These are phyloP conservation scores for Aspergillus pseudoviridinutans DNA, from an alignment of 2,329 filamentous ascomycete species.

Conservation along the genomic window DNA sequence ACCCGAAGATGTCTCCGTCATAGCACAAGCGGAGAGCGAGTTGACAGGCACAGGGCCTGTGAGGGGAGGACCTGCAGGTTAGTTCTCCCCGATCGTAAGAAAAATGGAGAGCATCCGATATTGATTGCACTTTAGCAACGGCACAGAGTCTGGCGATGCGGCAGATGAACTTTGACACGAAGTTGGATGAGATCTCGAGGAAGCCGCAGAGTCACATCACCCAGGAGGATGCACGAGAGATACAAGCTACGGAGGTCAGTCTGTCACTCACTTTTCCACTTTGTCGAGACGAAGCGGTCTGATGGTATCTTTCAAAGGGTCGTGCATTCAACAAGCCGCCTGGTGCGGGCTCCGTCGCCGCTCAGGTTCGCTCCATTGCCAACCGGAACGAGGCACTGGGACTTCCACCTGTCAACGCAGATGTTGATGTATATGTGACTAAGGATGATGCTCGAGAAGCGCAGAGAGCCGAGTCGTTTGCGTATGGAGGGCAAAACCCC, in stretches of 20 bases:
- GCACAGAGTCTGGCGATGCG: conserved; percentile 31
- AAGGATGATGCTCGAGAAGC: conserved; percentile 32
- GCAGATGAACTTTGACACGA: conserved; percentile 33
- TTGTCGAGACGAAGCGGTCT: too few relatives aligned
- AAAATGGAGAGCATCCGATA: not conserved
- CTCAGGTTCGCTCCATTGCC: conserved; percentile 31
- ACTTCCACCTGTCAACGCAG: conserved; percentile 19
- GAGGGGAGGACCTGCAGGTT: conserved; percentile 31
- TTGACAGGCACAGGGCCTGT: conserved; percentile 28
- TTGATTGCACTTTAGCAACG: conserved; percentile 19
- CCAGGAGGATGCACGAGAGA: conserved; percentile 28
- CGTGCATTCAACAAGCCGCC: conserved; percentile 32
- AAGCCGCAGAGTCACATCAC: conserved; percentile 33
- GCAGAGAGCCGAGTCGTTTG: conserved; percentile 23
- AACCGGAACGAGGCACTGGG: conserved; percentile 29
- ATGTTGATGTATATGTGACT: conserved; percentile 25
- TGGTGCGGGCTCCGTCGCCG: conserved; percentile 26
- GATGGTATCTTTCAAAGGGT: conserved; percentile 15
- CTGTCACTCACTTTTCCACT: not conserved
- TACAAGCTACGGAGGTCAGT: conserved; percentile 29
- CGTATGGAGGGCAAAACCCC: conserved; percentile 30
- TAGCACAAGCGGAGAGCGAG: conserved; percentile 30
- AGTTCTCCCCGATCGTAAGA: not conserved
- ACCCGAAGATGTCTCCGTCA: conserved; percentile 28
- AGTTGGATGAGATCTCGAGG: conserved; percentile 26